Evolutionary conservation across 176 grass and related monocot genomes (phyloP).

Genomic region (Hordeum vulgare): DNA sequence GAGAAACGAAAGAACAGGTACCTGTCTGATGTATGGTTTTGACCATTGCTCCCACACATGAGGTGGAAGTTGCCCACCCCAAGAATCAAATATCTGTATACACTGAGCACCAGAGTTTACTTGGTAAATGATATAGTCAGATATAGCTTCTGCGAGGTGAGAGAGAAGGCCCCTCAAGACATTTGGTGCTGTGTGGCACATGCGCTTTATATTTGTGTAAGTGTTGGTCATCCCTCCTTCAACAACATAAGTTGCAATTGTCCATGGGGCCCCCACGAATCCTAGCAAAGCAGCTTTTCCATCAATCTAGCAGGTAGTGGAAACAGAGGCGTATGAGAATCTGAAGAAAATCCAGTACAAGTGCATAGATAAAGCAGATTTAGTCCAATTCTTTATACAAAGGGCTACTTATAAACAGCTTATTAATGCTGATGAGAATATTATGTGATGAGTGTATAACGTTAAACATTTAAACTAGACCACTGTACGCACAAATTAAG

Average conservation of each 20-base stretch:
- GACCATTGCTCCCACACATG: constrained; percentile 98
- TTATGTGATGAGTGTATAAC: background rate
- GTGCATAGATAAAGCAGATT: background rate
- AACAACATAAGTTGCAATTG: constrained; percentile 94
- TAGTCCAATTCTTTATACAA: background rate
- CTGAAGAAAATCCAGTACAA: background rate
- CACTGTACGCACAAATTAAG: background rate
- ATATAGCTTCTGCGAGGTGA: constrained; percentile 78
- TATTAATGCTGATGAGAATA: constrained; percentile 3
- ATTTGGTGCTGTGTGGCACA: constrained; percentile 83
- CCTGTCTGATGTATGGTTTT: constrained; percentile 95
- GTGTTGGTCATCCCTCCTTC: constrained; percentile 91
- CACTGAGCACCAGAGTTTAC: constrained; percentile 93
- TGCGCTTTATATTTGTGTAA: constrained; percentile 88
- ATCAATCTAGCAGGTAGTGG: constrained; percentile 54
- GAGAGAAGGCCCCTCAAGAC: constrained; percentile 78
- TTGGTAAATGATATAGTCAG: constrained; percentile 94
- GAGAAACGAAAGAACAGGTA: constrained; percentile 30
- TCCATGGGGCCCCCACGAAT: constrained; percentile 98
- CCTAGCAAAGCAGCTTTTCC: constrained; percentile 83
- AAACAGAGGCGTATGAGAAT: constrained; percentile 21
- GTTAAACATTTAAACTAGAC: background rate
- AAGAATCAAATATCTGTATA: constrained; percentile 99
- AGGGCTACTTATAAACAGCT: constrained; percentile 6
- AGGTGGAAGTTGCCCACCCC: constrained; percentile 96